These are phyloP conservation scores for Mortierella sp. DNA, from an alignment of 371 early-diverging fungal genomes.

Conservation along the genomic window DNA sequence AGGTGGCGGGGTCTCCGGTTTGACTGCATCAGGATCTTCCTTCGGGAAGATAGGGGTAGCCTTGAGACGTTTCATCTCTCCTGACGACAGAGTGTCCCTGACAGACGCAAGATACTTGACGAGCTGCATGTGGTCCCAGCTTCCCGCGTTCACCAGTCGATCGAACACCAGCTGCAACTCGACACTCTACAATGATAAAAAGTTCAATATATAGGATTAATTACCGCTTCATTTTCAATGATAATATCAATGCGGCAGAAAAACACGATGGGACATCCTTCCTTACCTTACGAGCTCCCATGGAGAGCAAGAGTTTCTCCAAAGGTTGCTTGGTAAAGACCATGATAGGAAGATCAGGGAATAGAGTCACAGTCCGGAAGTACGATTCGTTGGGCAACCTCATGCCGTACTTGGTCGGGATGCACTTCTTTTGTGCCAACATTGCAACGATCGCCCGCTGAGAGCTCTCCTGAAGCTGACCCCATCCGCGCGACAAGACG, in stretches of 20 bases:
- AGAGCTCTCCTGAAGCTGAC: constrained; percentile 54
- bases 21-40: constrained; percentile 53
- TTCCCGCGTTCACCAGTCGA: constrained; percentile 81
- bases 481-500: constrained; percentile 68
- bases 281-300: constrained; percentile 87
- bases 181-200: constrained; percentile 70
- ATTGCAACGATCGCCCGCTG: constrained; percentile 65
- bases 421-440: constrained; percentile 68
- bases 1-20: constrained; percentile 26
- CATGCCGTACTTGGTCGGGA: constrained; percentile 83
- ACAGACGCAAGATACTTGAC: constrained; percentile 86
- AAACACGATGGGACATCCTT: neutral
- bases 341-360: constrained; percentile 85
- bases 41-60: constrained; percentile 81
- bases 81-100: constrained; percentile 69
- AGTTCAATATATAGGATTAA: neutral
- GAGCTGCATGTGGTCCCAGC: constrained; percentile 91
- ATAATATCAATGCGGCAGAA: neutral
- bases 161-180: constrained; percentile 91
- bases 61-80: constrained; percentile 74
- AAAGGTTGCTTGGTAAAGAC: constrained; percentile 65
- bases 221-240: neutral
- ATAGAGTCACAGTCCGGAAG: constrained; percentile 84
- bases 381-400: constrained; percentile 80
- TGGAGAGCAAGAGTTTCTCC: constrained; percentile 70